Evolutionary conservation across 306 rosid species (phyloP).

Genomic region (Vicia villosa): DNA sequence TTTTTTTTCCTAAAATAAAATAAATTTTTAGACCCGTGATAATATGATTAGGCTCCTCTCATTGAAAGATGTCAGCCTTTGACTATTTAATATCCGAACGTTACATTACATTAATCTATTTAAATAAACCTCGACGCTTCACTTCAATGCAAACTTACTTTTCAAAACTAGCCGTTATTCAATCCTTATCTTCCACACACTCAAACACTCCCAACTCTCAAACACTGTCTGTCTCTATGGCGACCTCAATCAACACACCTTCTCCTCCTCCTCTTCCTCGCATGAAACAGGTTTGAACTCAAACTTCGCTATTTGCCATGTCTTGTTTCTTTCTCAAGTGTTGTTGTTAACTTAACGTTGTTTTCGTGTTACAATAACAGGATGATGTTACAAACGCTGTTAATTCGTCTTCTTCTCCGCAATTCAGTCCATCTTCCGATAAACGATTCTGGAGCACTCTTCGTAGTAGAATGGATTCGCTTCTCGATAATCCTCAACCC

Average conservation of each 20-base stretch:
- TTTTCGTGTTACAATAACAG: constrained; percentile 14
- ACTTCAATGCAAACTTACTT: constrained; percentile 18
- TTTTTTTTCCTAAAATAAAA: no score
- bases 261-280: constrained; percentile 41
- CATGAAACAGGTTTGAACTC: constrained; percentile 51
- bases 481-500: constrained; percentile 47
- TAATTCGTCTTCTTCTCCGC: constrained; percentile 57
- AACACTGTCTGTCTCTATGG: constrained; percentile 40
- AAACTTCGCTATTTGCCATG: not conserved
- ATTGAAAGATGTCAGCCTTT: no score
- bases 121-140: constrained; percentile 32
- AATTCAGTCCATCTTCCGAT: constrained; percentile 74
- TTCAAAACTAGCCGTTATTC: constrained; percentile 80
- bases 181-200: constrained; percentile 10
- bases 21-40: no score
- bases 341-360: no score
- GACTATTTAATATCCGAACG: not conserved
- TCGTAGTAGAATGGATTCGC: constrained; percentile 50
- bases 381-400: constrained; percentile 35
- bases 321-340: constrained; percentile 11
- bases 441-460: constrained; percentile 79
- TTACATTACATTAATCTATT: not conserved
- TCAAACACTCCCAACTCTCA: not conserved
- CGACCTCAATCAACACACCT: constrained; percentile 56
- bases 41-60: no score